phyloP scores from a whole-genome alignment of 2,329 filamentous ascomycete species.

The Fusarium metavorans region DNA sequence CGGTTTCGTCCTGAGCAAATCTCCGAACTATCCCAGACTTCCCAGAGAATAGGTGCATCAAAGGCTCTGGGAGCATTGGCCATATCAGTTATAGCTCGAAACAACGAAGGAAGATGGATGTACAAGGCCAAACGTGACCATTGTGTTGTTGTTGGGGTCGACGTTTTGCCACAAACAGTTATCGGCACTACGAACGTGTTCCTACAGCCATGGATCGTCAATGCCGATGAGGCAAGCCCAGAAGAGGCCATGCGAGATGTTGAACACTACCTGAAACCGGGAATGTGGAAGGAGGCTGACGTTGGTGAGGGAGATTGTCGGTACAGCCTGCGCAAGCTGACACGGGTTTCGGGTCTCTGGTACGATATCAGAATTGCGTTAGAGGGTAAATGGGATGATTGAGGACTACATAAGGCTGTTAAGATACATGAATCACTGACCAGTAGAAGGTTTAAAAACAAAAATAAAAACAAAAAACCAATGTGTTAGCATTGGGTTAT shows the following conservation, averaged over 20 bases:
- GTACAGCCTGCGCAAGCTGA: background rate
- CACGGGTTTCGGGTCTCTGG: background rate
- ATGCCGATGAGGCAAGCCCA: background rate
- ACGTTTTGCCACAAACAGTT: background rate
- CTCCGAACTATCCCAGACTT: background rate
- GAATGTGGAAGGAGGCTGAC: background rate
- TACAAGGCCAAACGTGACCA: background rate
- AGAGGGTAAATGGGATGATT: background rate
- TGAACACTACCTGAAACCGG: background rate
- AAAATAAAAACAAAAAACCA: no score
- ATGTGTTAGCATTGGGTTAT: no score
- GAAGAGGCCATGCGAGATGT: background rate
- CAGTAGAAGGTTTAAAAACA: no score
- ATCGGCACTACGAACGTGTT: background rate
- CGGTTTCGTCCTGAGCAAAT: background rate
- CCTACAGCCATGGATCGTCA: background rate
- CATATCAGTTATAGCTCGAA: background rate
- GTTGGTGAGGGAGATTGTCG: background rate
- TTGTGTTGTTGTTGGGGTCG: background rate
- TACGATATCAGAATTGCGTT: background rate
- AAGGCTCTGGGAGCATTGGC: background rate
- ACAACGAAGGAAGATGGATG: rapidly evolving
- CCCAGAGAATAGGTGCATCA: background rate
- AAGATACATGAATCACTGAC: background rate
- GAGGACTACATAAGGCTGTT: background rate